Conservation (phyloP, 345 rosid genomes). For the Boechera divaricarpa region DNA sequence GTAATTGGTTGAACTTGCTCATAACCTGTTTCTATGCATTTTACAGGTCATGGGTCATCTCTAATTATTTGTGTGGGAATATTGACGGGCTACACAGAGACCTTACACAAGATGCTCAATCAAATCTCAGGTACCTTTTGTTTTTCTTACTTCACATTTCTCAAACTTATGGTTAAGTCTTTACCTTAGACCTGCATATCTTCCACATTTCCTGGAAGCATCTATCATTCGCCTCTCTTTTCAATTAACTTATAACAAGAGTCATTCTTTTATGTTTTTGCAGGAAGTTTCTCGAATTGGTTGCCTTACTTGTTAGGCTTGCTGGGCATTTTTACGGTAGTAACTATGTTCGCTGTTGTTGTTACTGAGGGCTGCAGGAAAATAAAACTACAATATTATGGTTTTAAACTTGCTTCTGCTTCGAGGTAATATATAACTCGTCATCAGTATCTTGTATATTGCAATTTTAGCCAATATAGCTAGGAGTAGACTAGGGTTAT, state of each 20-base stretch:
- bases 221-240: constrained; percentile 9
- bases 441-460: constrained; percentile 19
- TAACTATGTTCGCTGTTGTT: constrained; percentile 95
- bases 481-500: not conserved
- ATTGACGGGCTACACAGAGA: constrained; percentile 91
- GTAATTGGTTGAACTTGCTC: not conserved
- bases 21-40: constrained; percentile 35
- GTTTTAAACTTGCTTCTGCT: constrained; percentile 92
- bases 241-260: not conserved
- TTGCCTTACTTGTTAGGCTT: constrained; percentile 76
- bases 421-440: constrained; percentile 57
- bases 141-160: constrained; percentile 25
- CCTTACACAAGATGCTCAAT: constrained; percentile 85
- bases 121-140: constrained; percentile 73
- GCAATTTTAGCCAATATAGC: not conserved
- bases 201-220: constrained; percentile 2
- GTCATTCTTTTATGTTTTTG: constrained; percentile 29
- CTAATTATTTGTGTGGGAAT: constrained; percentile 92
- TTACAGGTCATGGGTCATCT: constrained; percentile 92
- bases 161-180: constrained; percentile 10
- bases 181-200: constrained; percentile 16
- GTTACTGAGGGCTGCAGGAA: constrained; percentile 98
- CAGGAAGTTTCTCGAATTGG: constrained; percentile 76
- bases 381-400: constrained; percentile 91
- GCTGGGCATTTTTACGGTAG: constrained; percentile 71